Base-by-base conservation (phyloP, 495 filamentous ascomycete species). In the Daldinia concentrica region DNA sequence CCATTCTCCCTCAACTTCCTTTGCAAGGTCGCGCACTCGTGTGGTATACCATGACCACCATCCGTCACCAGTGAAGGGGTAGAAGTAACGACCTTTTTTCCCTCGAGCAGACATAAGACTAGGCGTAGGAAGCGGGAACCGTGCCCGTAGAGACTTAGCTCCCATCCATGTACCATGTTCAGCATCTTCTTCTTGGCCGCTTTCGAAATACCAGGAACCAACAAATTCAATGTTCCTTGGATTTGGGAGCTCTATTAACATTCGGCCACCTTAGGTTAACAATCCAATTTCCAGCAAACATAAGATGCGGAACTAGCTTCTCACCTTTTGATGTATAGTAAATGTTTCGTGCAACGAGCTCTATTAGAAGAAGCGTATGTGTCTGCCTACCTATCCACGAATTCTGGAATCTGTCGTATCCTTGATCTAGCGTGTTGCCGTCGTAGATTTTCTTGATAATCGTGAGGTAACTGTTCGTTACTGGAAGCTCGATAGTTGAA, bases 11-110 rank as follows among this genome's bases (percentile, higher is more conserved):
- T 70, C 55, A 36, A 66, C 58, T n/a, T 29, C 51, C 30, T 24
- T 59, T 12, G 54, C 54, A 6, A 74, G 32, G 24, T 74, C 62
- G 8, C 66, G 71, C 5, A 67, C 71, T 22, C 71, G 71, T 27
- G 71, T 64, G 5, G 62, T 70, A 29, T 74, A 70, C 71, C 71
- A 74, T 0, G 66, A 66, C 67, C 62, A 74, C 71, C 71, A 74
- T 11, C 61, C 62, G 15, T 64, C 62, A 5, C 71, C 71, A 4
- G 58, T 9, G 24, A 74, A 74, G 9, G 66, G 62, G 11, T 66
- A 59, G 58, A 74, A 70, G 27, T 60, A 70, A 19, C 63, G 66
- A 1, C 71, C 52, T n/a, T 29, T 56, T 6, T 26, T 12, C 4
- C 58, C 54, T 4, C 15, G 11, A 0, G 19, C 14, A 7, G 55